A percentile compares a stretch with the other conserved stretches of the same genome.
These are phyloP conservation scores for Zanthoxylum bungeanum DNA, from an alignment of 345 rosid genomes.

Conservation along the genomic window DNA sequence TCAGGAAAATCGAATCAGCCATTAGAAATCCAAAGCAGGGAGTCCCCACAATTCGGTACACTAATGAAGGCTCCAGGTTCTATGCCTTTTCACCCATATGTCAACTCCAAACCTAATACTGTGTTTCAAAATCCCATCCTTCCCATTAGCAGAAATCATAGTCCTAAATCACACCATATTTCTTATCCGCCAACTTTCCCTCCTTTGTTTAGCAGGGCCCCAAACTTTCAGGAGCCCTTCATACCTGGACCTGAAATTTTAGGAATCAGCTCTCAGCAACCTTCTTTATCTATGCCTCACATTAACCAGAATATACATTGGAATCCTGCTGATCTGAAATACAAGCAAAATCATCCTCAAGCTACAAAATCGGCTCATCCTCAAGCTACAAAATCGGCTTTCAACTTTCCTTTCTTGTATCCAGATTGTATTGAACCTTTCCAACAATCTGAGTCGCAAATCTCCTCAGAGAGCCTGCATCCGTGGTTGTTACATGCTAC, in stretches of 20 bases:
- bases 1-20: constrained; percentile 21
- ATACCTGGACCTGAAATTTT: constrained; percentile 19
- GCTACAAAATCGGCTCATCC: constrained; percentile 26
- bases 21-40: constrained; percentile 25
- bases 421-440: constrained; percentile 26
- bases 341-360: constrained; percentile 26
- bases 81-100: constrained; percentile 30
- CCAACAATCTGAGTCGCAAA: constrained; percentile 26
- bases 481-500: constrained; percentile 36
- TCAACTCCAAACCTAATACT: constrained; percentile 27
- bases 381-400: constrained; percentile 27
- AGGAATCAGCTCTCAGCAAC: constrained; percentile 28
- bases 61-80: constrained; percentile 22
- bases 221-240: constrained; percentile 31
- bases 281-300: constrained; percentile 16
- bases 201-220: constrained; percentile 17
- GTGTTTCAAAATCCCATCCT: constrained; percentile 21
- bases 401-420: constrained; percentile 40
- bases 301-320: constrained; percentile 17
- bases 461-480: constrained; percentile 34
- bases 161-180: constrained; percentile 17
- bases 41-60: constrained; percentile 4
- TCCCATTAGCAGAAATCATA: constrained; percentile 17
- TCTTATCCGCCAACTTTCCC: constrained; percentile 23
- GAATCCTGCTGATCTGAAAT: constrained; percentile 23